A percentile compares a stretch with the other conserved stretches of the same genome.
Conservation (phyloP, 192 early-diverging fungal genomes). For the Coemansia erecta region DNA sequence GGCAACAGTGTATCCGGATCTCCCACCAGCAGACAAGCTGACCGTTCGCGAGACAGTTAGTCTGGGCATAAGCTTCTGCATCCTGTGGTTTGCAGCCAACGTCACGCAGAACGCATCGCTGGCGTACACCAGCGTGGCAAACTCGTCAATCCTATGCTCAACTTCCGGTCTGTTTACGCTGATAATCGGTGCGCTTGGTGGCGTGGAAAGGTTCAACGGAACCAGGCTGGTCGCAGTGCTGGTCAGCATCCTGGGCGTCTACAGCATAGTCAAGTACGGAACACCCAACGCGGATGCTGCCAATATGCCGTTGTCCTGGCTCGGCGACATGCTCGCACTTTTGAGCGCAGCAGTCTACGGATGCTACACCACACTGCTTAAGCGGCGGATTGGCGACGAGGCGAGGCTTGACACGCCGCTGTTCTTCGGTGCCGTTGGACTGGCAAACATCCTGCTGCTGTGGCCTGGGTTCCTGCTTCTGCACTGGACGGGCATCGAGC, state of each 20-base stretch:
- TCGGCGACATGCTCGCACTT: constrained; percentile 70
- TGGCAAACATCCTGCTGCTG: constrained; percentile 64
- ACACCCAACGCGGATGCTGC: constrained; percentile 6
- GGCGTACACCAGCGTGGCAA: constrained; percentile 72
- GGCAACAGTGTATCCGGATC: constrained; percentile 9
- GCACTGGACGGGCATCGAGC: constrained; percentile 61
- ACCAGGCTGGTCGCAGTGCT: constrained; percentile 60
- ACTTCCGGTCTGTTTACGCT: constrained; percentile 76
- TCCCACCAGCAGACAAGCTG: constrained; percentile 13
- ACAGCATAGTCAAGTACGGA: constrained; percentile 53
- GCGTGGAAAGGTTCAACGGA: constrained; percentile 61
- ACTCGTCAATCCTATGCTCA: constrained; percentile 71
- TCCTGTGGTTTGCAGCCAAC: constrained; percentile 82
- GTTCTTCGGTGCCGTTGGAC: constrained; percentile 80
- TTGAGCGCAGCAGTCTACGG: constrained; percentile 76
- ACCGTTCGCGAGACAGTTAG: constrained; percentile 55
- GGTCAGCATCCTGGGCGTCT: constrained; percentile 65
- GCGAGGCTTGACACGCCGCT: constrained; percentile 65
- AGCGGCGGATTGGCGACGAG: constrained; percentile 67
- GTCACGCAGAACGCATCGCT: constrained; percentile 70
- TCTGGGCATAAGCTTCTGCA: constrained; percentile 66
- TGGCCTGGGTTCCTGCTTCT: constrained; percentile 67
- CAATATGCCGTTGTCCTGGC: constrained; percentile 39
- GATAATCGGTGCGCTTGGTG: constrained; percentile 57
- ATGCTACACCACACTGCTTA: constrained; percentile 71